phyloP scores from a whole-genome alignment of 2,329 filamentous ascomycete species.

The Diaporthe nobilis region DNA sequence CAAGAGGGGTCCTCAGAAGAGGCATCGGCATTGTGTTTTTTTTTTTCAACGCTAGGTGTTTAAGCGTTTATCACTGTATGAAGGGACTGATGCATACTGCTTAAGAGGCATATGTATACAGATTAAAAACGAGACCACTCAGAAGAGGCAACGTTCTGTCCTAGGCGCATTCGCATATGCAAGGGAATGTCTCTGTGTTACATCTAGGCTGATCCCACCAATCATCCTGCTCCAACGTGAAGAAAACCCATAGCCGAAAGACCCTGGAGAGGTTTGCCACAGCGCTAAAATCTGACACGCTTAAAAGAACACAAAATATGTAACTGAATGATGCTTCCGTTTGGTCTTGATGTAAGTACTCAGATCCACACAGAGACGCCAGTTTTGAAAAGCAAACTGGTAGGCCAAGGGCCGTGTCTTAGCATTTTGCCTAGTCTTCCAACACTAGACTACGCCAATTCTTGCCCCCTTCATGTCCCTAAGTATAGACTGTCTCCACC shows the following conservation, averaged over 20 bases:
- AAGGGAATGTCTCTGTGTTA: constrained; percentile 11
- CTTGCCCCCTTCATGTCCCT: neutral
- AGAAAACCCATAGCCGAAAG: neutral
- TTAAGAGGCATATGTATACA: too few species aligned
- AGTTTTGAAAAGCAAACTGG: neutral
- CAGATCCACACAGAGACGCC: too few species aligned
- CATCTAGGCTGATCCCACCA: neutral
- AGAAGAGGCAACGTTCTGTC: neutral
- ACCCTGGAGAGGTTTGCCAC: neutral
- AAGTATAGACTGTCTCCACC: neutral
- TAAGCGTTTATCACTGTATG: too few species aligned
- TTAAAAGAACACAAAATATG: neutral
- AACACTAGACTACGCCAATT: neutral
- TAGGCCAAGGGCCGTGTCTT: neutral
- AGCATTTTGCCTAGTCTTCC: neutral
- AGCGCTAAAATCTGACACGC: constrained; percentile 23
- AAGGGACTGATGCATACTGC: too few species aligned
- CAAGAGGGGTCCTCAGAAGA: neutral
- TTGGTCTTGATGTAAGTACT: neutral
- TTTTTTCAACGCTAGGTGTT: too few species aligned
- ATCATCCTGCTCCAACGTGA: neutral
- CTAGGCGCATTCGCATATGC: constrained; percentile 15
- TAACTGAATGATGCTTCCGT: neutral
- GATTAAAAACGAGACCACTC: too few species aligned
- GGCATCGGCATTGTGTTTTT: too few species aligned